These are phyloP conservation scores for Raffaelea albimanens DNA, from an alignment of 2,329 filamentous ascomycete genomes.

Conservation along the genomic window DNA sequence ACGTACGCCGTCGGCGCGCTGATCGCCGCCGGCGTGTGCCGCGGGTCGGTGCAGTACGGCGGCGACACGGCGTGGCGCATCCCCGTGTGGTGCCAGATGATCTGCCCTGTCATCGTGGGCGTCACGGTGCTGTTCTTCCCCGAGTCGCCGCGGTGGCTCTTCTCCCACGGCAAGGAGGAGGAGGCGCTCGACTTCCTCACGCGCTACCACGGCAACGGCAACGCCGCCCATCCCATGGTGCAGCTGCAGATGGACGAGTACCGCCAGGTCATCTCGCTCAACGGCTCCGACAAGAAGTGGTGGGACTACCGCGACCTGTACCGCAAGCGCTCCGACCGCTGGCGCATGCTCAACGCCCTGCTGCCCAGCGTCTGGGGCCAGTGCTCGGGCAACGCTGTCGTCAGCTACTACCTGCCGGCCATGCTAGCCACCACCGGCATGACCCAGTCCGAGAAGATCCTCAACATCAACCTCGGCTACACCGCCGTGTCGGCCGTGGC, in stretches of 20 bases:
- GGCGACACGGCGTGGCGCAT: constrained; percentile 34
- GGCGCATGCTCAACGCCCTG: constrained; percentile 30
- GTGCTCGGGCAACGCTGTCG: constrained; percentile 36
- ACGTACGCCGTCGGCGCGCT: constrained; percentile 10
- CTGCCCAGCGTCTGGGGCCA: constrained; percentile 27
- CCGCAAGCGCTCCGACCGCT: constrained; percentile 26
- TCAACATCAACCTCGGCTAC: constrained; percentile 43
- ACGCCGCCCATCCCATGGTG: constrained; percentile 22
- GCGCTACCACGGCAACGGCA: constrained; percentile 42
- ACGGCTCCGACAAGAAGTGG: constrained; percentile 33
- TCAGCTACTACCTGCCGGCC: constrained; percentile 46
- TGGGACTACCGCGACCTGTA: constrained; percentile 36
- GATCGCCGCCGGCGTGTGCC: constrained; percentile 7
- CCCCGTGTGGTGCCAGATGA: constrained; percentile 24
- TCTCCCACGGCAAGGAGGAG: constrained; percentile 15
- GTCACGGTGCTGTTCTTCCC: constrained; percentile 12
- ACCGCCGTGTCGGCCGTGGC: constrained; percentile 41
- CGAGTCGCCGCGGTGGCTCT: constrained; percentile 18
- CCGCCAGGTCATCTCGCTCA: constrained; percentile 23
- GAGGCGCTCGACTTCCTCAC: constrained; percentile 22
- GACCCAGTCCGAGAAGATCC: constrained; percentile 31
- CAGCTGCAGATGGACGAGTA: constrained; percentile 16
- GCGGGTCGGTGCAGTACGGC: constrained; percentile 4
- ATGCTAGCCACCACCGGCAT: constrained; percentile 43
- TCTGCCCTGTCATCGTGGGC: constrained; percentile 13